Percentiles rank a stretch among this genome's conserved stretches.
These are phyloP conservation scores for Brassica balearica DNA, from an alignment of 441 rosid species.

Conservation along the genomic window DNA sequence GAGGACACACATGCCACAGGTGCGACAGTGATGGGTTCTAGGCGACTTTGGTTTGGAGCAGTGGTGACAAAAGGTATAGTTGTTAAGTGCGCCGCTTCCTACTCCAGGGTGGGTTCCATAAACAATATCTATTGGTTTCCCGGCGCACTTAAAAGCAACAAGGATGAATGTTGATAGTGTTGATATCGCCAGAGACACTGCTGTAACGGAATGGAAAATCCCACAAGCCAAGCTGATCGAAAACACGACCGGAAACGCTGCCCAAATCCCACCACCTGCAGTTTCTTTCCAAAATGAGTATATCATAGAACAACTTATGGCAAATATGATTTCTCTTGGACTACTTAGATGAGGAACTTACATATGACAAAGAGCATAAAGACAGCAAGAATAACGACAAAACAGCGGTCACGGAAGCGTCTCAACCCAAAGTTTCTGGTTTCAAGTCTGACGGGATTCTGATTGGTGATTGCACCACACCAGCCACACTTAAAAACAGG, in stretches of 20 bases:
- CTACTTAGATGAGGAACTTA: constrained; percentile 45
- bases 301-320: too few relatives aligned
- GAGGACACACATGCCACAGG: constrained; percentile 83
- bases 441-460: constrained; percentile 51
- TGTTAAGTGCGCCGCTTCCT: constrained; percentile 71
- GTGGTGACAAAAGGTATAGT: constrained; percentile 77
- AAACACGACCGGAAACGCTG: constrained; percentile 78
- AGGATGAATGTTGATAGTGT: constrained; percentile 68
- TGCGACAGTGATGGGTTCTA: constrained; percentile 86
- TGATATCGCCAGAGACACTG: constrained; percentile 53
- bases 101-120: constrained; percentile 91
- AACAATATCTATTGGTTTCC: constrained; percentile 58
- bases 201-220: constrained; percentile 55
- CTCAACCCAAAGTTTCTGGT: constrained; percentile 69
- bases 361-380: constrained; percentile 84
- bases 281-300: constrained; percentile 23
- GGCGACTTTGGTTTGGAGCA: constrained; percentile 90
- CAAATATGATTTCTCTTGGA: neutral
- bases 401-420: constrained; percentile 80
- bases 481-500: constrained; percentile 87
- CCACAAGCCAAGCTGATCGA: constrained; percentile 64
- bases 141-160: constrained; percentile 76
- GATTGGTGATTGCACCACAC: constrained; percentile 94
- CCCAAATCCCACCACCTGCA: constrained; percentile 95
- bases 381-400: constrained; percentile 60